These are phyloP conservation scores for Leccinum barrowsii DNA, from an alignment of 768 basidiomycete species.

Conservation along the genomic window DNA sequence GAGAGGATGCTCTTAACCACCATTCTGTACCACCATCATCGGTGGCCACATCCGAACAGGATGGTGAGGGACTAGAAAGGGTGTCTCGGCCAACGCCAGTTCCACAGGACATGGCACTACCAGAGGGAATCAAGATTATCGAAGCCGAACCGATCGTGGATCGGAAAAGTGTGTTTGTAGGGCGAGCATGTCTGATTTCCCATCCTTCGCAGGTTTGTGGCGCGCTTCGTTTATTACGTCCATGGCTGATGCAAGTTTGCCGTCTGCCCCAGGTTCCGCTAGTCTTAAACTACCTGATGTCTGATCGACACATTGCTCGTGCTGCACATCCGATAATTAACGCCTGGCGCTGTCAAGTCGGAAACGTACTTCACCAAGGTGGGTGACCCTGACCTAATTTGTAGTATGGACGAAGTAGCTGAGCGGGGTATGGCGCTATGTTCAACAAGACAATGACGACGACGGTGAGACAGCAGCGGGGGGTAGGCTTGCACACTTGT, in stretches of 20 bases:
- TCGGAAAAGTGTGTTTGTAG: constrained; percentile 82
- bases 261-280: constrained; percentile 53
- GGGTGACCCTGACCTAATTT: constrained; percentile 7
- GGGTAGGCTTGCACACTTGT: constrained; percentile 80
- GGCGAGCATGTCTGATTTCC: constrained; percentile 76
- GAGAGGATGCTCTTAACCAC: constrained; percentile 46
- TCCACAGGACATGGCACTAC: constrained; percentile 33
- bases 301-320: constrained; percentile 68
- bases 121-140: constrained; percentile 62
- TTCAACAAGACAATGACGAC: constrained; percentile 79
- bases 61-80: constrained; percentile 2
- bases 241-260: not conserved
- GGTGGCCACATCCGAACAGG: not conserved
- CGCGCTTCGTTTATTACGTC: not conserved
- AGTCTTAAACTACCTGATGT: constrained; percentile 62
- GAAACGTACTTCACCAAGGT: constrained; percentile 73
- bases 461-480: constrained; percentile 95
- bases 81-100: constrained; percentile 1
- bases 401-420: not conserved
- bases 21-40: constrained; percentile 13
- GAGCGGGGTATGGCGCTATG: not conserved
- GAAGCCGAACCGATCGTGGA: constrained; percentile 81
- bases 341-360: constrained; percentile 76
- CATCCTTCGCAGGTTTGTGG: constrained; percentile 66
- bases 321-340: constrained; percentile 80